phyloP scores from a whole-genome alignment of 1,139 yeast species.

The Pichia sp. region DNA sequence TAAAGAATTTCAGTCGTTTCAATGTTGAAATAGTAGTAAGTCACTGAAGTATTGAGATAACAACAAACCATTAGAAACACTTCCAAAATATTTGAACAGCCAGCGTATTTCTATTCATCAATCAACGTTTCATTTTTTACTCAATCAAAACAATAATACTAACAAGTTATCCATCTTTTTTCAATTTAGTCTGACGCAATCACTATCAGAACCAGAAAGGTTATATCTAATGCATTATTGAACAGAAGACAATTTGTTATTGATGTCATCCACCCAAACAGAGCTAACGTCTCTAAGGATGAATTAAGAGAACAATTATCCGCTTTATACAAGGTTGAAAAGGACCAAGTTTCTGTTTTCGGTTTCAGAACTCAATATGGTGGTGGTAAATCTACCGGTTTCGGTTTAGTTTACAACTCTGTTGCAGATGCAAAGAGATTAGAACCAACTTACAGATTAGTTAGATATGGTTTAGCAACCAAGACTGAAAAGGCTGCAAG shows the following conservation, averaged over 20 bases:
- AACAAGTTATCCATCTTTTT: slow-evolving; percentile 2
- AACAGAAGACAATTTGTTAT: slow-evolving; percentile 99
- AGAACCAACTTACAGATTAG: slow-evolving; percentile 99
- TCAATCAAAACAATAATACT: background rate
- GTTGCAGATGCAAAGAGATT: slow-evolving; percentile 96
- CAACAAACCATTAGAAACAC: too few species aligned
- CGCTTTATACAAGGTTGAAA: slow-evolving; percentile 94
- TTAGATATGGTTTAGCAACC: slow-evolving; percentile 96
- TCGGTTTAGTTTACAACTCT: slow-evolving; percentile 98
- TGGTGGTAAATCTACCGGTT: slow-evolving; percentile 99
- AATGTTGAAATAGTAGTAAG: too few species aligned
- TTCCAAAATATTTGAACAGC: too few species aligned
- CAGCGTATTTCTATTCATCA: too few species aligned
- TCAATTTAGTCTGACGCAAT: slow-evolving; percentile 85
- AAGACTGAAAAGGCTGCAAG: slow-evolving; percentile 97
- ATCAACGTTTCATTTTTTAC: background rate
- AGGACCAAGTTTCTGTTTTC: slow-evolving; percentile 97
- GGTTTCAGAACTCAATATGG: slow-evolving; percentile 99
- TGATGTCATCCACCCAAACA: slow-evolving; percentile 99
- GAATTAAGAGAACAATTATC: slow-evolving; percentile 98
- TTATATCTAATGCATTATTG: slow-evolving; percentile 98
- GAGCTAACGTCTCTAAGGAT: slow-evolving; percentile 98
- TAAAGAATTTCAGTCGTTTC: too few species aligned
- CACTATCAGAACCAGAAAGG: slow-evolving; percentile 99
- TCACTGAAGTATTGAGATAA: too few species aligned